Base-by-base conservation (phyloP, 2,329 filamentous ascomycete genomes). In the Trichoderma koningii region DNA sequence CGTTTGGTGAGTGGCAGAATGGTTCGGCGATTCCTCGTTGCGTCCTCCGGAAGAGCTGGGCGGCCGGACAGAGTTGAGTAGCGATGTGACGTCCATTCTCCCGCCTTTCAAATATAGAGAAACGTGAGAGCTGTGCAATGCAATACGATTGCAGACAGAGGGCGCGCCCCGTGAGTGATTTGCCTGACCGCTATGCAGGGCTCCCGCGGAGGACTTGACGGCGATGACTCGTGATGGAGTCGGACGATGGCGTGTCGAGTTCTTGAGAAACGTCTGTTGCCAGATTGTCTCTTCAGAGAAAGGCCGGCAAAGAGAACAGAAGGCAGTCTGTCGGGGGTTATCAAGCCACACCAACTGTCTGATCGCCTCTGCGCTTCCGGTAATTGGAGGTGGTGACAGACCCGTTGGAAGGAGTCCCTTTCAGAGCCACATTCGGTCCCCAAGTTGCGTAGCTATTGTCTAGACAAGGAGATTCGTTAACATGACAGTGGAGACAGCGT, bases 71-170 rank as follows among this genome's bases (percentile, higher is more conserved):
- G 74, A 71, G 66, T 81, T 81, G 30, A 81, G 70, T 42, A 81
- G 66, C 41, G 76, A 76, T 15, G 73, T 78, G 55, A 82, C 76
- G 66, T 81, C 76, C 80, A 82, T 80, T 26, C 15, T 38, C 23
- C 7, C 23, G 7, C 12, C 12, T 47, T n/a, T 15, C 3, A 19
- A 47, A 17, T 10, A 6, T 5, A 6, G 1, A 34, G 3, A 23
- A 14, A n/a, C 57, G 21, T n/a, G 3, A 42, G n/a, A 30, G n/a
- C 9, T 30, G 34, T n/a, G 34, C 14, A 42, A 51, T 30, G 17
- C 19, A 26, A 34, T n/a, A 30, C 19, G 23, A 41, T 45, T 4
- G n/a, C 15, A 50, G 62, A 28, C 34, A 15, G n/a, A n/a, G 26
- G 47, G 50, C 19, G 10, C 26, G 26, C 21, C 19, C 21, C 19